Conservation (phyloP, 371 early-diverging fungal genomes). For the Vittaforma corneae region DNA sequence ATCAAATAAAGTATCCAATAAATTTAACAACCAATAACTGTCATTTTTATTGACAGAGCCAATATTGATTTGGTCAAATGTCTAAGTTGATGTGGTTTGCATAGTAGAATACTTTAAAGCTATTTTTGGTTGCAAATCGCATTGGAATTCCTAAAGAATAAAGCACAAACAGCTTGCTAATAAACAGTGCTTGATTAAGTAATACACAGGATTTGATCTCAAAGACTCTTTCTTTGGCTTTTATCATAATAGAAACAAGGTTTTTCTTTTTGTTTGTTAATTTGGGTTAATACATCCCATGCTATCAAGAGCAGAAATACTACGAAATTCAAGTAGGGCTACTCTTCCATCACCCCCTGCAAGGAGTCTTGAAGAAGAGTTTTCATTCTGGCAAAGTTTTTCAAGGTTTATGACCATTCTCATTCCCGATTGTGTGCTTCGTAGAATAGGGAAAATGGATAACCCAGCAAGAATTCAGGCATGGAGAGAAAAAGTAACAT, state of each 20-base stretch:
- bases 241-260: conserved; percentile 2
- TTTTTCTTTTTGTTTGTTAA: neutral
- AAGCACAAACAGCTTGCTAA: no score
- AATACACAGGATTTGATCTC: neutral
- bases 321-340: conserved; percentile 40
- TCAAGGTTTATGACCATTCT: conserved; percentile 34
- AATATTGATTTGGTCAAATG: no score
- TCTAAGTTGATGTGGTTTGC: no score
- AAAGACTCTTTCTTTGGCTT: conserved; percentile 4
- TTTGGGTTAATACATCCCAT: neutral
- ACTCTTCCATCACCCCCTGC: conserved; percentile 23
- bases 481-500: conserved; percentile 60
- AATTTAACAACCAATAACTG: no score
- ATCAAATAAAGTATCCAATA: no score
- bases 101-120: no score
- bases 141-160: no score
- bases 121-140: no score
- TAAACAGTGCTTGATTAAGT: no score
- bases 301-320: conserved; percentile 38
- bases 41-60: no score
- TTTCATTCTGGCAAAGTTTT: conserved; percentile 16
- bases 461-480: conserved; percentile 49
- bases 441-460: conserved; percentile 50
- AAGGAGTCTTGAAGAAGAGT: neutral
- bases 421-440: conserved; percentile 36